Conservation (phyloP, 129 eudicot species). For the Tanacetum coccineum region DNA sequence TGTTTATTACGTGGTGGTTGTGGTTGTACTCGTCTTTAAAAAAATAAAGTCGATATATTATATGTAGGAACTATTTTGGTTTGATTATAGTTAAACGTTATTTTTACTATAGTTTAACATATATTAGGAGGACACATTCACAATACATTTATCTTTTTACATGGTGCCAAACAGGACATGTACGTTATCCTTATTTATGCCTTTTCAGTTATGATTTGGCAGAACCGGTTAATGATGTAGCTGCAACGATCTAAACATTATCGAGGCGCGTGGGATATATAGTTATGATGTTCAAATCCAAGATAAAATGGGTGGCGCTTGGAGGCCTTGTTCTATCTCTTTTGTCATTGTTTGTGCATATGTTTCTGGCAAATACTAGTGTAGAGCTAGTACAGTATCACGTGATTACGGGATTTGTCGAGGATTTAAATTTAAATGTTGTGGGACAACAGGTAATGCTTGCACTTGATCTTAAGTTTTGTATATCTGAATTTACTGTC, state of each 20-base stretch:
- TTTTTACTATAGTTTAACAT: no score
- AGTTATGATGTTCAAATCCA: constrained; percentile 62
- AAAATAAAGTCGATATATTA: no score
- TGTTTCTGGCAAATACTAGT: constrained; percentile 74
- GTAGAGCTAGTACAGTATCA: constrained; percentile 46
- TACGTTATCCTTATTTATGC: constrained; percentile 1
- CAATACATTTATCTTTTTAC: neutral
- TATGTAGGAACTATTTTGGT: no score
- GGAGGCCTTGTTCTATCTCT: constrained; percentile 67
- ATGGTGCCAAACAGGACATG: neutral
- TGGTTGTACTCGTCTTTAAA: no score
- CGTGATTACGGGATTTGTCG: constrained; percentile 45
- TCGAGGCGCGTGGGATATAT: constrained; percentile 11
- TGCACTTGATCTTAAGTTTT: constrained; percentile 3
- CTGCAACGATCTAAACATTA: constrained; percentile 25
- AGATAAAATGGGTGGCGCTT: constrained; percentile 42
- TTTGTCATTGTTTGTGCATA: constrained; percentile 67
- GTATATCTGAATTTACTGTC: neutral
- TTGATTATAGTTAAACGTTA: no score
- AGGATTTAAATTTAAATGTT: constrained; percentile 34
- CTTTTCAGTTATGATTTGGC: constrained; percentile 28
- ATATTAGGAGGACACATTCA: no score
- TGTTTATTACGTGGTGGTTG: no score
- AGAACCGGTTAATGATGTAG: constrained; percentile 25
- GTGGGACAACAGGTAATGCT: constrained; percentile 33